A percentile compares a stretch with the other conserved stretches of the same genome.
phyloP scores from a whole-genome alignment of 2,329 filamentous ascomycete species.

The Fusarium subglutinans region DNA sequence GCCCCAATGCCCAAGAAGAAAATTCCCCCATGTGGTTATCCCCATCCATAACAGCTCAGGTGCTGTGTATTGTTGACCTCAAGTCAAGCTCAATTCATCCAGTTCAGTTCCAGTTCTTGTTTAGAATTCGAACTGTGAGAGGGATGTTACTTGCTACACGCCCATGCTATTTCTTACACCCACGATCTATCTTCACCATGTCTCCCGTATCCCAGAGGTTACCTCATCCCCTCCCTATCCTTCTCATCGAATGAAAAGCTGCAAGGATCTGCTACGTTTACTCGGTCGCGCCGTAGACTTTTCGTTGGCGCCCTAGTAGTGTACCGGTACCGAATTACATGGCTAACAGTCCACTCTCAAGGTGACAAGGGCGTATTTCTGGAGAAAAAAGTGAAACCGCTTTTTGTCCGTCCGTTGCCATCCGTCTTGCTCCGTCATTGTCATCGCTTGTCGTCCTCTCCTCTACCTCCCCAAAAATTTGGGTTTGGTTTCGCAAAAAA shows the following conservation, averaged over 20 bases:
- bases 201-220: constrained; percentile 28
- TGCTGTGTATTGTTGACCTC: constrained; percentile 11
- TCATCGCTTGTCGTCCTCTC: constrained; percentile 11
- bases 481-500: constrained; percentile 20
- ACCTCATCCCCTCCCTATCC: constrained; percentile 29
- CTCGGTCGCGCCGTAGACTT: constrained; percentile 41
- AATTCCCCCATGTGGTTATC: constrained; percentile 36
- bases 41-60: constrained; percentile 31
- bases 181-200: background rate
- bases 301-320: constrained; percentile 34
- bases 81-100: constrained; percentile 3
- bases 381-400: constrained; percentile 27
- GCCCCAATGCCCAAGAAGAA: constrained; percentile 37
- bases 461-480: constrained; percentile 14
- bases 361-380: constrained; percentile 29
- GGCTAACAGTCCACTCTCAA: constrained; percentile 30
- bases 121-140: background rate
- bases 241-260: constrained; percentile 29
- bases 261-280: constrained; percentile 37
- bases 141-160: constrained; percentile 1
- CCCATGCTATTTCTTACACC: background rate
- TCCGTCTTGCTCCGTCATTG: constrained; percentile 21
- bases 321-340: constrained; percentile 10
- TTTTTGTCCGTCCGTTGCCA: constrained; percentile 29
- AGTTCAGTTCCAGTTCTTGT: background rate